A percentile compares a stretch with the other conserved stretches of the same genome.
phyloP scores from a whole-genome alignment of 1,284 basidiomycete genomes.

The Tilletiopsis washingtonensis region DNA sequence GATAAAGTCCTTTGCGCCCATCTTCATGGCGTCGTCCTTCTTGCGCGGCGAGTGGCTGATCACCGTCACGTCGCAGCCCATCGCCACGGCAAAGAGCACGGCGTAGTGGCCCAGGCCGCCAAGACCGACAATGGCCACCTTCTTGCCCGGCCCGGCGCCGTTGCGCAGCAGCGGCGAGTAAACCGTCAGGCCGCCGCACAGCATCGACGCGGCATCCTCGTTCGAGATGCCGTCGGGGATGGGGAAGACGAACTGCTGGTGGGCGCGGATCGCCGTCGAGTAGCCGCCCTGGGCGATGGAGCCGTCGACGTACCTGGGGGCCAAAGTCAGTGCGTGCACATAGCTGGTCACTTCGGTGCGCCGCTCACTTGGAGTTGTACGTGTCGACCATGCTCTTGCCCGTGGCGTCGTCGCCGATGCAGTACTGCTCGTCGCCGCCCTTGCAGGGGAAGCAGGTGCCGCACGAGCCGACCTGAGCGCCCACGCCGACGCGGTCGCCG shows the following conservation, averaged over 20 bases:
- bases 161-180: conserved; percentile 61
- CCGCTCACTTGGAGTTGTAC: conserved; percentile 51
- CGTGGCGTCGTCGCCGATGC: conserved; percentile 16
- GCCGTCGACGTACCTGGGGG: conserved; percentile 55
- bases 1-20: conserved; percentile 55
- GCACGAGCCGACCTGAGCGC: conserved; percentile 58
- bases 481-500: conserved; percentile 61
- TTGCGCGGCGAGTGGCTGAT: conserved; percentile 62
- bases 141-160: conserved; percentile 59
- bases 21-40: conserved; percentile 58
- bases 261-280: conserved; percentile 59
- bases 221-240: conserved; percentile 59
- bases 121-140: conserved; percentile 60
- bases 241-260: conserved; percentile 63
- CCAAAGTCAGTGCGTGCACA: too few species aligned
- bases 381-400: conserved; percentile 44
- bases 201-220: conserved; percentile 53
- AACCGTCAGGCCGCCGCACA: conserved; percentile 62
- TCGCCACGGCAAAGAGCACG: conserved; percentile 56
- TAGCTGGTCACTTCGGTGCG: conserved; percentile 51
- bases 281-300: conserved; percentile 58
- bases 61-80: conserved; percentile 60
- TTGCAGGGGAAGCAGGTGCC: conserved; percentile 56
- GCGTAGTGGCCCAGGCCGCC: conserved; percentile 49
- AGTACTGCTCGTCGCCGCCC: conserved; percentile 36